These are phyloP conservation scores for Nitzschia sp. DNA, from an alignment of 108 stramenopile species.

Conservation along the genomic window DNA sequence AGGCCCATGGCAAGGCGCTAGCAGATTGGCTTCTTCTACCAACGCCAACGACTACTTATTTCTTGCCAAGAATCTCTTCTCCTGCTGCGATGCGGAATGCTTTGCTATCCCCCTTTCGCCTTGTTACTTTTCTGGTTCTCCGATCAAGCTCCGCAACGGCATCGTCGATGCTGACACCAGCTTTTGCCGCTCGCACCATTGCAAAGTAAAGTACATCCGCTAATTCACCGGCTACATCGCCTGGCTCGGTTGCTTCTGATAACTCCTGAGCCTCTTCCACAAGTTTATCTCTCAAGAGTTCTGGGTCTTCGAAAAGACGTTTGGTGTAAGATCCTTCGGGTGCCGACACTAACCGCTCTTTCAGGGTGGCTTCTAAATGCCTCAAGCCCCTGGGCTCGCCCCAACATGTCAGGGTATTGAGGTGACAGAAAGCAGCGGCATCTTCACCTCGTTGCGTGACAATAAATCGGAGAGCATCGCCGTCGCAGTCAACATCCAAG, in stretches of 20 bases:
- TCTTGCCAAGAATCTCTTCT: conserved; percentile 62
- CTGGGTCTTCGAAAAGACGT: conserved; percentile 90
- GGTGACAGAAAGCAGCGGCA: conserved; percentile 87
- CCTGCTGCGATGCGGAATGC: conserved; percentile 90
- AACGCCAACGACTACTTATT: too few species aligned
- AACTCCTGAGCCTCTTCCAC: conserved; percentile 99
- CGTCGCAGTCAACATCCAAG: conserved; percentile 93
- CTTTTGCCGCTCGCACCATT: conserved; percentile 91
- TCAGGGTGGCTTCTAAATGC: conserved; percentile 83
- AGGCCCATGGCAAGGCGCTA: too few species aligned
- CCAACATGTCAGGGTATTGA: conserved; percentile 92
- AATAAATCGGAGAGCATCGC: conserved; percentile 91
- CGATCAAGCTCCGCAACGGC: conserved; percentile 85
- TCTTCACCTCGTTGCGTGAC: conserved; percentile 89
- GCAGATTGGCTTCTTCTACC: too few species aligned
- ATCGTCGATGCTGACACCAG: conserved; percentile 92
- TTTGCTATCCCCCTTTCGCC: conserved; percentile 94
- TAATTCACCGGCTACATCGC: conserved; percentile 94
- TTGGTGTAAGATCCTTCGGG: conserved; percentile 96
- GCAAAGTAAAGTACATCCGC: conserved; percentile 98
- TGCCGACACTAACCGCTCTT: conserved; percentile 74
- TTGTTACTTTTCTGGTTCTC: conserved; percentile 91
- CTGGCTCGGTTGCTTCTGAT: conserved; percentile 78
- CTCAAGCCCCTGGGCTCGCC: conserved; percentile 82
- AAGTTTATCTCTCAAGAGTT: conserved; percentile 91